Conservation (phyloP, 1,284 basidiomycete genomes). For the Apiotrichum mycotoxinovorans region DNA sequence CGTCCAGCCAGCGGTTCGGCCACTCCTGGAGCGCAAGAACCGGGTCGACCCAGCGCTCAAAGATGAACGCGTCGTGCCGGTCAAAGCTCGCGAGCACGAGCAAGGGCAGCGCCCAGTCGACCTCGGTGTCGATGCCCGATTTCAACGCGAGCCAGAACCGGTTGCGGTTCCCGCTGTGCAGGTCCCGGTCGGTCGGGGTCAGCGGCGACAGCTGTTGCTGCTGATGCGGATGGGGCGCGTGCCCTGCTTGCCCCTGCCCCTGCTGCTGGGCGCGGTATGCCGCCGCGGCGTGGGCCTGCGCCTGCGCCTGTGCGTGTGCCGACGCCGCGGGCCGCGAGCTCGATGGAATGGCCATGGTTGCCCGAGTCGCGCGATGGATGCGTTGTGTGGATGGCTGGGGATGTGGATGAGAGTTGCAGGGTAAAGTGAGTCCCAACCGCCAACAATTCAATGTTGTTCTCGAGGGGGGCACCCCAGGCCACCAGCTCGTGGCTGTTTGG, state of each 20-base stretch:
- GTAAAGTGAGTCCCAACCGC: background rate
- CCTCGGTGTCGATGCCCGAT: conserved; percentile 35
- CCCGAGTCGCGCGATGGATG: conserved; percentile 1
- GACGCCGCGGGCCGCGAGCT: conserved; percentile 11
- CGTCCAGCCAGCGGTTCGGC: conserved; percentile 35
- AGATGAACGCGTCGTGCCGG: conserved; percentile 30
- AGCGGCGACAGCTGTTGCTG: conserved; percentile 23
- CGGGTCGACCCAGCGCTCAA: conserved; percentile 36
- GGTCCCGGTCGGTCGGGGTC: conserved; percentile 25
- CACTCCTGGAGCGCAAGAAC: conserved; percentile 32
- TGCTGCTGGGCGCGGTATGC: no score
- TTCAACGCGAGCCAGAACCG: conserved; percentile 38
- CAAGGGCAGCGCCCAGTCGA: conserved; percentile 45
- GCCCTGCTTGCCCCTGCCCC: background rate
- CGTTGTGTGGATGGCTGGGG: background rate
- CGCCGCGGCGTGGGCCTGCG: background rate
- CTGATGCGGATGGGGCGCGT: conserved; percentile 1
- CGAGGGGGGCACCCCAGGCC: no score
- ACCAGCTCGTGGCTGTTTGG: background rate
- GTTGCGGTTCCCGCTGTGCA: conserved; percentile 31
- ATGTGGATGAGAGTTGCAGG: background rate
- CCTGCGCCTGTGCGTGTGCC: background rate
- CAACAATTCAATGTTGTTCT: no score
- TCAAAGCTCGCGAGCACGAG: conserved; percentile 39
- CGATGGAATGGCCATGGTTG: conserved; percentile 17